A percentile compares a stretch with the other conserved stretches of the same genome.
Evolutionary conservation across 2,329 filamentous ascomycete species (phyloP).

Genomic region (Nigrospora sphaerica): DNA sequence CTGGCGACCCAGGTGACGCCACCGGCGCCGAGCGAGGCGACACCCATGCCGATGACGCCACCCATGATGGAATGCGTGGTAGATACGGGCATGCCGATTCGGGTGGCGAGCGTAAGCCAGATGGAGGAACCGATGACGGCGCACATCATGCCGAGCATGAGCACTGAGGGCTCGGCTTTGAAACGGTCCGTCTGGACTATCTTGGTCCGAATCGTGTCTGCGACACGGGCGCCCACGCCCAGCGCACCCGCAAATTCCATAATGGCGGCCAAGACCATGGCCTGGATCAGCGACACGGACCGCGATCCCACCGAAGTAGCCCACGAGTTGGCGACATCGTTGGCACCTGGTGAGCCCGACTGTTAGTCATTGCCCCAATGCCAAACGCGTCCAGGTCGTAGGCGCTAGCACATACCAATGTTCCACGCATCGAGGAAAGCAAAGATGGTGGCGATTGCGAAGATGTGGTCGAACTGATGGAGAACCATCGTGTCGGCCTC

Average conservation of each 20-base stretch:
- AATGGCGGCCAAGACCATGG: conserved; percentile 48
- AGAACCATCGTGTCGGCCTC: conserved; percentile 20
- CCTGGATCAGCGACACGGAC: conserved; percentile 55
- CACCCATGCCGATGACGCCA: conserved; percentile 51
- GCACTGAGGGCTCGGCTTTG: conserved; percentile 36
- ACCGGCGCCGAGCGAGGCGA: conserved; percentile 43
- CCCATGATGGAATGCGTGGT: conserved; percentile 56
- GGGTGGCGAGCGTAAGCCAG: conserved; percentile 51
- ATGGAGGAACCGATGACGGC: conserved; percentile 44
- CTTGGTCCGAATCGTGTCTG: conserved; percentile 55
- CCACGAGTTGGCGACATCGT: conserved; percentile 73
- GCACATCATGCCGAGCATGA: conserved; percentile 54
- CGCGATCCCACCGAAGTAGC: conserved; percentile 67
- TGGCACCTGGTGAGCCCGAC: conserved; percentile 24
- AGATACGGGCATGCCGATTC: conserved; percentile 49
- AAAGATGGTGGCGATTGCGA: conserved; percentile 58
- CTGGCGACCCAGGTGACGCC: conserved; percentile 49
- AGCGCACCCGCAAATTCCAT: conserved; percentile 58
- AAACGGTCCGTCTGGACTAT: conserved; percentile 45
- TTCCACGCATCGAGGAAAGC: conserved; percentile 62
- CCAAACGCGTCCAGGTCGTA: neutral
- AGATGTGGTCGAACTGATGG: conserved; percentile 54
- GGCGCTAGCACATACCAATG: conserved; percentile 36
- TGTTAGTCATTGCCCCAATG: neutral
- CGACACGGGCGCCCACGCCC: conserved; percentile 52